phyloP scores from a whole-genome alignment of 148 eudicot species.

The Rhododendron molle region DNA sequence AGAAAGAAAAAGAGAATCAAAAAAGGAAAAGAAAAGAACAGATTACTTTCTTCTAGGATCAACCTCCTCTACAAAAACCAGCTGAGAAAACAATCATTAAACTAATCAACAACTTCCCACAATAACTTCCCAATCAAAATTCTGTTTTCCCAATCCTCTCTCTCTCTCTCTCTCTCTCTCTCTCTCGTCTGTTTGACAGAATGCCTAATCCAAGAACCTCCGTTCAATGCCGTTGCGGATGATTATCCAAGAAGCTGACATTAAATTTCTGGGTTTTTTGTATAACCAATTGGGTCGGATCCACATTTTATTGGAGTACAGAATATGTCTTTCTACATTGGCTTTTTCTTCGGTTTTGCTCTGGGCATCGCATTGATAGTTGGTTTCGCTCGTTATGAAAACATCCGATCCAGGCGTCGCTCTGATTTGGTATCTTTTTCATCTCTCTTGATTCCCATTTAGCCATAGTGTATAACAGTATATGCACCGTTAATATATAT shows the following conservation, averaged over 20 bases:
- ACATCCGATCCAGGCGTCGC: constrained; percentile 58
- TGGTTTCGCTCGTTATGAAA: constrained; percentile 43
- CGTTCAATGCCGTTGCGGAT: neutral
- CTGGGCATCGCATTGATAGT: constrained; percentile 58
- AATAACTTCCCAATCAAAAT: constrained; percentile 16
- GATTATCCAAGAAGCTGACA: neutral
- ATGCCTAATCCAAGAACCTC: neutral
- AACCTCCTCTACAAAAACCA: neutral
- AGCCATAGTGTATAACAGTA: neutral
- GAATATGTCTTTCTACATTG: constrained; percentile 60
- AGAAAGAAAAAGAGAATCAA: too few relatives aligned
- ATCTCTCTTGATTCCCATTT: neutral
- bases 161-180: neutral
- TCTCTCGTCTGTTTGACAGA: neutral
- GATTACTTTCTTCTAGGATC: constrained; percentile 2
- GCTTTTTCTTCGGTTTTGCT: constrained; percentile 53
- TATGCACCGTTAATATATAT: neutral
- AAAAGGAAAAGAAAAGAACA: neutral
- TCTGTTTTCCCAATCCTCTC: neutral
- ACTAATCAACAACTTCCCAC: neutral
- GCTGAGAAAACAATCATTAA: neutral
- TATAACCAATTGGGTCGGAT: constrained; percentile 3
- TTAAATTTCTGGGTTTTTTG: constrained; percentile 20
- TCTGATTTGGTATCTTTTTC: constrained; percentile 49
- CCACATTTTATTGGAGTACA: neutral